Evolutionary conservation across 1,284 basidiomycete genomes (phyloP).

Genomic region (Athelia sp.): DNA sequence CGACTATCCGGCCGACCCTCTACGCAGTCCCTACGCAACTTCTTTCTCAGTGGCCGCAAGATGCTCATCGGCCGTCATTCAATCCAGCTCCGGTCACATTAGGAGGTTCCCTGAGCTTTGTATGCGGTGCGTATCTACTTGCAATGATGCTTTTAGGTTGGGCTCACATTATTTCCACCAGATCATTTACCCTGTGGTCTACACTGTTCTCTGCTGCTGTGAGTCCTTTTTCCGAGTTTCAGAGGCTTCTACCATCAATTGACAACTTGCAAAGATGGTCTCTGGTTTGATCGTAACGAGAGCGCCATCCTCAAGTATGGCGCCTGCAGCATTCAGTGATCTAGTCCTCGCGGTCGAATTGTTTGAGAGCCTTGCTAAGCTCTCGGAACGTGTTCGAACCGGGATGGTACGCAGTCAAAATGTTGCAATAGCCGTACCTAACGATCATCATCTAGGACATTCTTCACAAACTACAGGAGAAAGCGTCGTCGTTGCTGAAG

Average conservation of each 20-base stretch:
- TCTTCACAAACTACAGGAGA: constrained; percentile 34
- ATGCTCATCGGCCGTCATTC: neutral
- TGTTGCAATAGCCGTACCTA: neutral
- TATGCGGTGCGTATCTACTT: neutral
- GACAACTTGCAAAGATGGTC: constrained; percentile 31
- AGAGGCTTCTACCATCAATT: neutral
- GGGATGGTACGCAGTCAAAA: constrained; percentile 27
- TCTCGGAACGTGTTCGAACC: constrained; percentile 35
- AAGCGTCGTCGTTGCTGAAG: constrained; percentile 29
- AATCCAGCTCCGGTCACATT: too few relatives aligned
- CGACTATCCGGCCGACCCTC: constrained; percentile 1
- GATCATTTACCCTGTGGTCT: neutral
- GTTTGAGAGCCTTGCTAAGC: constrained; percentile 33
- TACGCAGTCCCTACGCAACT: constrained; percentile 1
- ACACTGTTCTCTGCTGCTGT: neutral
- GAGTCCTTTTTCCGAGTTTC: neutral
- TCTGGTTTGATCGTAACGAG: constrained; percentile 43
- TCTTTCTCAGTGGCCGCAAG: constrained; percentile 3
- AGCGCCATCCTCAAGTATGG: constrained; percentile 36
- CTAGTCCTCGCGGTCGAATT: constrained; percentile 33
- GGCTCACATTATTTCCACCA: too few relatives aligned
- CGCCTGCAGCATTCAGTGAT: constrained; percentile 15
- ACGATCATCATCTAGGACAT: constrained; percentile 13
- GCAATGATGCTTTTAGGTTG: too few relatives aligned
- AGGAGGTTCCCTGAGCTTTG: too few relatives aligned